Percentiles rank a stretch among this genome's conserved stretches.
Evolutionary conservation across 2,329 filamentous ascomycete species (phyloP).

Genomic region (Colletotrichum tamarilloi): DNA sequence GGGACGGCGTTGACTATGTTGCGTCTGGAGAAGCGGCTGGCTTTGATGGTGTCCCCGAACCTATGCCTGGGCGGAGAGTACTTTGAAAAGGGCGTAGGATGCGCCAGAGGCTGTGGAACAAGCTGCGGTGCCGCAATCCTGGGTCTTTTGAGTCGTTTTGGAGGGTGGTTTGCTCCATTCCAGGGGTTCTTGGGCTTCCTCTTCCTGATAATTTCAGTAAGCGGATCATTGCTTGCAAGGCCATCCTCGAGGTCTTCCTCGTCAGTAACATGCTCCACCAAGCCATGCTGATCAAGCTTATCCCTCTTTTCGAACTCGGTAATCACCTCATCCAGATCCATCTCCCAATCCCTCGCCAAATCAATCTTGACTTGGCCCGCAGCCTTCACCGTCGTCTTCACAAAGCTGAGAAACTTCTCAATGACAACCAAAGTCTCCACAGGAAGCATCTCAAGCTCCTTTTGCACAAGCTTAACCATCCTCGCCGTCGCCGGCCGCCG

Average conservation of each 20-base stretch:
- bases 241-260: not conserved
- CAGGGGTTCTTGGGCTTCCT: not conserved
- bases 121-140: not conserved
- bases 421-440: not conserved
- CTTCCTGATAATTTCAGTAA: not conserved
- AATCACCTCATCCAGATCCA: not conserved
- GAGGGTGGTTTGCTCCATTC: not conserved
- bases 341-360: not conserved
- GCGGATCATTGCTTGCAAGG: not conserved
- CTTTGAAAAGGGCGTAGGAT: not conserved
- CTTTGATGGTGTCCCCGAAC: not conserved
- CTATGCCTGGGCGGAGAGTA: not conserved
- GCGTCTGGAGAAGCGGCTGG: not conserved
- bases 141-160: not conserved
- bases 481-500: constrained; percentile 1
- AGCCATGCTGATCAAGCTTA: not conserved
- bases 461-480: constrained; percentile 19
- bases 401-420: not conserved
- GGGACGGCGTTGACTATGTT: not conserved
- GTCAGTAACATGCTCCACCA: not conserved
- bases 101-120: not conserved
- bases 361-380: not conserved
- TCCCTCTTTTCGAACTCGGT: not conserved
- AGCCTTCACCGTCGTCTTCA: not conserved
- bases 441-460: constrained; percentile 20